Base-by-base conservation (phyloP, 2,329 filamentous ascomycete species). In the Microsporum canis region DNA sequence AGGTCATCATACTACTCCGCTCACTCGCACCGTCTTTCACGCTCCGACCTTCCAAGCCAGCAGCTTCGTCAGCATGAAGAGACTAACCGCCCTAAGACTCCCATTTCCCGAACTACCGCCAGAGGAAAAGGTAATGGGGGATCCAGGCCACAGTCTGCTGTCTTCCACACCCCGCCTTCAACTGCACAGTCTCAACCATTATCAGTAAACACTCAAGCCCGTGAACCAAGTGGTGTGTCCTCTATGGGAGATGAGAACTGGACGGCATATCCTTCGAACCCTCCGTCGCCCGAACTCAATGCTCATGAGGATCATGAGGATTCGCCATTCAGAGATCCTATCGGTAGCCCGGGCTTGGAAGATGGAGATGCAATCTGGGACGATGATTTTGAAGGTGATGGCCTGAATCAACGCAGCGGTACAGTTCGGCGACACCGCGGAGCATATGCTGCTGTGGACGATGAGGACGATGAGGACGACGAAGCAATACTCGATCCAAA, bases 1-100 rank as follows among this genome's bases (percentile, higher is more conserved):
- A 73, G 73, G 14, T 72, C 80, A 14, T 72, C 79, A 7, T 81
- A 82, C 62, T 78, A 77, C 38, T 75, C 76, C 51, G 80, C 82
- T 1, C 74, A 74, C 62, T 64, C 69, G 63, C 61, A 75, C 64
- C 66, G 62, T 33, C 66, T 64, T 57, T 72, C 69, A 57, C 72
- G 65, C 63, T 68, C 69, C 23, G 68, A 72, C 57, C 65, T 69
- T 17, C 66, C 70, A 29, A 69, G 69, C 49, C 70, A 72, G 1
- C 68, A 71, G 33, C 65, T 67, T 60, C 66, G 69, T 3, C 70
- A 71, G 62, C 68, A 69, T 12, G 66, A 70, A 14, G 66, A 68
- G 12, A 63, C 61, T 0, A 70, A 66, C 56, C 66, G 69, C 45
- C 62, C 71, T n/a, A 71, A 70, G 58, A 66, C 71, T 45, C 61